Evolutionary conservation across 116 monocot genomes (phyloP), one percentile per base, ranked within the genome.

Genomic region (Cymodocea nodosa): DNA sequence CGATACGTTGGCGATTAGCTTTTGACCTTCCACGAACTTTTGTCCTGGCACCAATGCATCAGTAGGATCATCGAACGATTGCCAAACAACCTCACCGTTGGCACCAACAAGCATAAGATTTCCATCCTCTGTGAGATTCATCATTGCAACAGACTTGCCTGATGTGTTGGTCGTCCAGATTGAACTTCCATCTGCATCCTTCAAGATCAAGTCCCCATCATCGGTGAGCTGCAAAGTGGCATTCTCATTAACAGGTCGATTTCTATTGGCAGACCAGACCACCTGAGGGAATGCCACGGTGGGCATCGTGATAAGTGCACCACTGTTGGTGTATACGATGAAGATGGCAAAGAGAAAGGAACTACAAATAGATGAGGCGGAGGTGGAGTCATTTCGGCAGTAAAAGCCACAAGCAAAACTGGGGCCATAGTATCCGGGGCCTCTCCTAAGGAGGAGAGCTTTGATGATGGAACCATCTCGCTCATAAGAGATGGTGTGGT

Each of bases 201-300:
- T 35, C 64, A 78, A 68, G 37, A 78, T 54, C 22, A 78, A 55
- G 40, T 75, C 57, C 0, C 78, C 78, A 16, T 68, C 71, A 14
- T 11, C 11, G 5, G 40, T 52, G 15, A 83, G 48, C 37, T 70
- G 16, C 44, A 83, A 54, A 12, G 70, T 73, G 35, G 73, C 75
- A 25, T 77, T 74, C n/a, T n/a, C n/a, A n/a, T n/a, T n/a, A n/a
- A n/a, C n/a, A n/a, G n/a, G n/a, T n/a, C n/a, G n/a, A n/a, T 71
- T 56, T 20, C 70, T 53, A 70, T 82, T 82, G 25, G 77, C 74
- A 1, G 81, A 59, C 81, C 81, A 81, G 9, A 81, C 65, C 15
- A 81, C 70, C 7, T 64, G 72, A 18, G 70, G 51, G 40, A 44
- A 51, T 25, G 35, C 70, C 1, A 6, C 23, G 6, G 60, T 44